Base-by-base conservation (phyloP, 495 filamentous ascomycete genomes). In the Penicillium alfredii region DNA sequence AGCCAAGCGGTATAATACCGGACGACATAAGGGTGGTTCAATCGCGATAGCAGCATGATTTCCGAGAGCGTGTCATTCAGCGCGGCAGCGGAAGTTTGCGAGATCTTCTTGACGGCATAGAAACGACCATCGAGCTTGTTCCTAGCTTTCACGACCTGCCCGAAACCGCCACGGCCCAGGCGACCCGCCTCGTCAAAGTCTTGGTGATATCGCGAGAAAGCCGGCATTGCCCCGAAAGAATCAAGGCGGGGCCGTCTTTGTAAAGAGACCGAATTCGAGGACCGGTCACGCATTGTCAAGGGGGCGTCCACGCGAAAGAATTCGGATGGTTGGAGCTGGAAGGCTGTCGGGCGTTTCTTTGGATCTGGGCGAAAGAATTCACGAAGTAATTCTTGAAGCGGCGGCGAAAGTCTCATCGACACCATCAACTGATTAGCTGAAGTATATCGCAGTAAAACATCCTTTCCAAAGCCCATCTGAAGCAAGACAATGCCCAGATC, bases 81-180 rank as follows among this genome's bases (percentile, higher is more conserved):
- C 15, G 84, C 84, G 23, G 81, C 70, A 23, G 84, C 73, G 11
- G 87, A 86, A 33, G 80, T 81, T 44, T 89, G 82, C 14, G 80
- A 86, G 35, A 98, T 93, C 53, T 96, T 96, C 59, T 98, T 98
- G 44, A 98, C 80, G 3, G 92, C 92, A 69, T 98, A 98, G 8
- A 93, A 77, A 34, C 84, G 82, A 6, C 86, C 86, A 60, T 97
- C 90, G 5, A 95, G 74, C 59, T 88, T 93, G 50, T 95, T 94
- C 38, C 93, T 76, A 5, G 92, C 90, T 56, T 90, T 88, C 27
- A 98, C 88, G n/a, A 98, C 92, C 63, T 96, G 85, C 18, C 93
- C 92, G 60, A 93, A 98, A 2, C 90, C 93, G 10, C 92, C 92
- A 60, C 86, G 92, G 16, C 93, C 92, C 12, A 98, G 68, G 2